These are phyloP conservation scores for Lophiostoma macrostomum DNA, from an alignment of 495 filamentous ascomycete species.

Conservation along the genomic window DNA sequence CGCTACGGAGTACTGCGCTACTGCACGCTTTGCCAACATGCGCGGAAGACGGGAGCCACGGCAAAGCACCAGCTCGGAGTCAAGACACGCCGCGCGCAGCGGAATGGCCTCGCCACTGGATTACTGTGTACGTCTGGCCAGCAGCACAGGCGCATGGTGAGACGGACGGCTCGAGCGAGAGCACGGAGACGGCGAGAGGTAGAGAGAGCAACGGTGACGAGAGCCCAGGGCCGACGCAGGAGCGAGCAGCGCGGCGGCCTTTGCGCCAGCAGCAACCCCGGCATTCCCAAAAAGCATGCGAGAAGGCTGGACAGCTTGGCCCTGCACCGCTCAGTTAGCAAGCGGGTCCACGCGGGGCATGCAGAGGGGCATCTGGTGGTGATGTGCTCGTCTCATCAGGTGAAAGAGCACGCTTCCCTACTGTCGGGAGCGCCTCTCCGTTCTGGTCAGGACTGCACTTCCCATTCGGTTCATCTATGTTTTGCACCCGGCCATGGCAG, in stretches of 20 bases:
- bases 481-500: too few species aligned
- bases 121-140: too few species aligned
- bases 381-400: constrained; percentile 6
- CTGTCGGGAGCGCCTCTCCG: constrained; percentile 19
- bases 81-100: too few species aligned
- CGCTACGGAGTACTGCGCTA: too few species aligned
- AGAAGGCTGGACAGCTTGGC: constrained; percentile 8
- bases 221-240: too few species aligned
- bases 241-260: constrained; percentile 1
- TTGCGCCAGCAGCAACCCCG: background rate
- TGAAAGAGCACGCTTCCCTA: constrained; percentile 8
- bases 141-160: constrained; percentile 22
- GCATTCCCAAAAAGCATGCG: constrained; percentile 16
- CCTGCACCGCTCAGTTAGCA: constrained; percentile 8
- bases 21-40: constrained; percentile 18
- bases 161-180: background rate
- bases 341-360: background rate
- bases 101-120: too few species aligned
- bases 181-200: constrained; percentile 14
- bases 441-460: background rate
- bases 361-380: background rate
- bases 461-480: background rate
- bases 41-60: constrained; percentile 26
- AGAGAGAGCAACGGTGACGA: background rate
- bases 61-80: too few species aligned